A percentile compares a stretch with the other conserved stretches of the same genome.
phyloP scores from a whole-genome alignment of 2,329 filamentous ascomycete species.

The Karstenula rhodostoma region DNA sequence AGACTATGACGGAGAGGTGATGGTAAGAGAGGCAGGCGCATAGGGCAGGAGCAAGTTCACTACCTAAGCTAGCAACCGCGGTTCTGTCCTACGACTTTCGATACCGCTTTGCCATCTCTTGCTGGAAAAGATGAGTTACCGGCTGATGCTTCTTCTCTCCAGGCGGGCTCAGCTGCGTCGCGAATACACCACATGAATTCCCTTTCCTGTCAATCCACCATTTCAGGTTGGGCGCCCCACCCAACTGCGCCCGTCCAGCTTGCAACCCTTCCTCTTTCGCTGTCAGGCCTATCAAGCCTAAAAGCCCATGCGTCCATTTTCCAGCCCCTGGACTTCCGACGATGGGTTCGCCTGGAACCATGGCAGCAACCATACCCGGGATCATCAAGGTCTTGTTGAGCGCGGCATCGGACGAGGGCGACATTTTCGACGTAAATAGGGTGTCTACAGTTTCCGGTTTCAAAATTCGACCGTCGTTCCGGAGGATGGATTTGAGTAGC shows the following conservation, averaged over 20 bases:
- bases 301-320: slow-evolving; percentile 27
- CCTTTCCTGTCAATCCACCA: slow-evolving; percentile 41
- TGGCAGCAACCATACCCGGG: slow-evolving; percentile 18
- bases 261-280: slow-evolving; percentile 23
- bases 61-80: background rate
- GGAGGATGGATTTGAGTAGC: slow-evolving; percentile 28
- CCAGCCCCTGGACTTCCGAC: slow-evolving; percentile 20
- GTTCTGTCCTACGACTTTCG: background rate
- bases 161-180: slow-evolving; percentile 33
- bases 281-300: slow-evolving; percentile 26
- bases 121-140: slow-evolving; percentile 30
- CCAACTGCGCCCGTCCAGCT: slow-evolving; percentile 29
- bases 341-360: slow-evolving; percentile 27
- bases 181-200: slow-evolving; percentile 35
- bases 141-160: slow-evolving; percentile 30
- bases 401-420: slow-evolving; percentile 13
- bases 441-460: slow-evolving; percentile 23
- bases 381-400: slow-evolving; percentile 17
- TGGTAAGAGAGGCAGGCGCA: background rate
- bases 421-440: slow-evolving; percentile 16
- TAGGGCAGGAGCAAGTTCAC: background rate
- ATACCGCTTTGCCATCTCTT: slow-evolving; percentile 22
- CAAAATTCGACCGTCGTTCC: slow-evolving; percentile 28
- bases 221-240: slow-evolving; percentile 31
- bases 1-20: background rate